Percentiles rank a stretch among this genome's conserved stretches.
phyloP scores from a whole-genome alignment of 495 filamentous ascomycete species.

The Penicillium waksmanii region DNA sequence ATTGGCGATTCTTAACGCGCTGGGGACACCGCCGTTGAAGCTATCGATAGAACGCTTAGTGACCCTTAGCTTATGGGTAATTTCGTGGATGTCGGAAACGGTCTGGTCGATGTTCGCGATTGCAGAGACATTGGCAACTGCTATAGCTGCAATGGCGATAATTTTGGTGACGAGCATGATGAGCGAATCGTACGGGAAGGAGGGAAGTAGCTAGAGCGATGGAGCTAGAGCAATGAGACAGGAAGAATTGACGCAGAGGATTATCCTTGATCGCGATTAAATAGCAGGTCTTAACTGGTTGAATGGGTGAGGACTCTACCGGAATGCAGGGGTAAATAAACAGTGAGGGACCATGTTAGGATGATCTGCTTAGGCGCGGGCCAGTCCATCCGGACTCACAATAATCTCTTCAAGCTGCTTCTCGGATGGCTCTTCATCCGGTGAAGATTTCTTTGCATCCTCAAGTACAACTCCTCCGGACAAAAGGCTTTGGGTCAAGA shows the following conservation, averaged over 20 bases:
- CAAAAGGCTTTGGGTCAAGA: slow-evolving; percentile 17
- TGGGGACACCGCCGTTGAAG: slow-evolving; percentile 1
- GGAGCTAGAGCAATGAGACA: background rate
- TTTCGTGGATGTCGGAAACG: background rate
- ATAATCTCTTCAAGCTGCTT: slow-evolving; percentile 1
- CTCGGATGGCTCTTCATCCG: background rate
- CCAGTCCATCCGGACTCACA: no score
- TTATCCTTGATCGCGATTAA: no score
- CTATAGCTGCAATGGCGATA: background rate
- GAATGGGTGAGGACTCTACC: no score
- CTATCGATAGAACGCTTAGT: background rate
- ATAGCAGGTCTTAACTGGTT: no score
- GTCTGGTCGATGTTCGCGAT: slow-evolving; percentile 5
- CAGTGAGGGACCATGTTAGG: no score
- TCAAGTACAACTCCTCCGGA: slow-evolving; percentile 18
- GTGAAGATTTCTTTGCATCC: slow-evolving; percentile 6
- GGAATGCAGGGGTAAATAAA: no score
- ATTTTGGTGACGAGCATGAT: background rate
- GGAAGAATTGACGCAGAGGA: no score
- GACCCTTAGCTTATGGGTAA: slow-evolving; percentile 1
- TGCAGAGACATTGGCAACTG: background rate
- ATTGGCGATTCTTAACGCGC: slow-evolving; percentile 2
- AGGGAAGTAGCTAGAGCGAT: background rate
- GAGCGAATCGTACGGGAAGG: background rate
- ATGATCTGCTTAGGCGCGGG: no score